Evolutionary conservation across 2,329 filamentous ascomycete species (phyloP).

Genomic region (Clathrospora elynae): DNA sequence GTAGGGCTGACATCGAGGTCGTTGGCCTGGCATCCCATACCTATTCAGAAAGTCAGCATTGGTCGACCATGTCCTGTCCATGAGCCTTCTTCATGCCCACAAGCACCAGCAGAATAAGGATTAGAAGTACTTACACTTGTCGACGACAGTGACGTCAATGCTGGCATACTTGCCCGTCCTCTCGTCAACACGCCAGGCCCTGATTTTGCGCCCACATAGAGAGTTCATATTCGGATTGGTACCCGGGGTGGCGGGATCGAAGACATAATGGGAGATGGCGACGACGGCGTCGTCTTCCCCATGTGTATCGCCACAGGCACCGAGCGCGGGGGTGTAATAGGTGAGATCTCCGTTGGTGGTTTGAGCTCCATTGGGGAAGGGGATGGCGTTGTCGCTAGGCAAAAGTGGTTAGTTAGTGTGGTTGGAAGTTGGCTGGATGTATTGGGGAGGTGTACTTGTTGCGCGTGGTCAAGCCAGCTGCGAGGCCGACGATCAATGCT

Average conservation of each 20-base stretch:
- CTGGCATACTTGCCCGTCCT: constrained; percentile 53
- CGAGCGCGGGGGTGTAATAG: constrained; percentile 69
- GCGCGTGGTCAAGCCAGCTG: constrained; percentile 44
- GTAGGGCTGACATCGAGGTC: constrained; percentile 58
- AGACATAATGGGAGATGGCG: constrained; percentile 70
- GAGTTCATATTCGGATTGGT: constrained; percentile 66
- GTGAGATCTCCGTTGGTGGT: constrained; percentile 69
- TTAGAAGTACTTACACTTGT: constrained; percentile 59
- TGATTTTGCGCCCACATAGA: constrained; percentile 70
- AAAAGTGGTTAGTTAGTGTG: constrained; percentile 12
- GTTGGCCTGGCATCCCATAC: constrained; percentile 54
- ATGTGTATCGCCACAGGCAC: constrained; percentile 69
- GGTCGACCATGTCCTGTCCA: too few relatives aligned
- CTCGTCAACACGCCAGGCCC: constrained; percentile 59
- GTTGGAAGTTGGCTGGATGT: neutral
- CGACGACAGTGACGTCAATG: constrained; percentile 69
- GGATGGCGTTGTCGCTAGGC: constrained; percentile 51
- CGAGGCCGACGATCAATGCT: constrained; percentile 51
- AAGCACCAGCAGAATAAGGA: too few relatives aligned
- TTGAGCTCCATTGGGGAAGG: constrained; percentile 58
- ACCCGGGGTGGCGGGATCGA: constrained; percentile 61
- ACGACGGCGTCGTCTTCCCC: constrained; percentile 63
- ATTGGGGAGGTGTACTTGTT: constrained; percentile 21
- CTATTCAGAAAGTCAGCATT: constrained; percentile 36
- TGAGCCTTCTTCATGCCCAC: too few relatives aligned